Conservation (phyloP, 2,329 filamentous ascomycete genomes). For the Raffaelea arxii region DNA sequence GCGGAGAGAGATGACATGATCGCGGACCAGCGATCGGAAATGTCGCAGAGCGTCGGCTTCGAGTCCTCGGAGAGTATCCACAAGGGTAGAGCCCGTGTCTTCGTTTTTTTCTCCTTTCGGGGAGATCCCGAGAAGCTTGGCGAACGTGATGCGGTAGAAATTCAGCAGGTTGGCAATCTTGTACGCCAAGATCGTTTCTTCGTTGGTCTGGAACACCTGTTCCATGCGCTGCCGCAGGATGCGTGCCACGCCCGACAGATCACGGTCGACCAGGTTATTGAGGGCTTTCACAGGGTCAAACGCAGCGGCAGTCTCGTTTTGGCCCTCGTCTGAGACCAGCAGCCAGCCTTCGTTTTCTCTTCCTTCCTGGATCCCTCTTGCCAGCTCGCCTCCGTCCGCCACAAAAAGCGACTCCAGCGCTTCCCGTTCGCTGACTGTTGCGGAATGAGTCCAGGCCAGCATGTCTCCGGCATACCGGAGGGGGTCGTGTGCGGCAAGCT, state of each 20-base stretch:
- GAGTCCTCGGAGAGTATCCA: slow-evolving; percentile 58
- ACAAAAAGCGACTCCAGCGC: slow-evolving; percentile 87
- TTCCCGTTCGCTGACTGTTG: slow-evolving; percentile 87
- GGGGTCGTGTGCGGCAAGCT: slow-evolving; percentile 85
- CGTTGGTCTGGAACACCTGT: slow-evolving; percentile 84
- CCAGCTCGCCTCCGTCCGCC: slow-evolving; percentile 80
- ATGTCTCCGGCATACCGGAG: slow-evolving; percentile 92
- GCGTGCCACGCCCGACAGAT: slow-evolving; percentile 70
- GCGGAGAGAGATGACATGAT: slow-evolving; percentile 68
- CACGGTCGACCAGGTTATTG: slow-evolving; percentile 76
- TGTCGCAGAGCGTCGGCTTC: slow-evolving; percentile 71
- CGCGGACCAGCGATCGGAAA: slow-evolving; percentile 72
- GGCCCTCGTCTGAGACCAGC: slow-evolving; percentile 48
- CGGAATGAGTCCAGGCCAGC: slow-evolving; percentile 93
- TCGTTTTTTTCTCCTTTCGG: neutral
- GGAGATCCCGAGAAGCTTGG: slow-evolving; percentile 58
- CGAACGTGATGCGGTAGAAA: slow-evolving; percentile 83
- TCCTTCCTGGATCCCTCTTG: slow-evolving; percentile 69
- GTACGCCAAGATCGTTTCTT: slow-evolving; percentile 81
- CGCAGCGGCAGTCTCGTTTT: slow-evolving; percentile 38
- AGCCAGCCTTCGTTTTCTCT: slow-evolving; percentile 79
- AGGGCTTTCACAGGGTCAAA: slow-evolving; percentile 79
- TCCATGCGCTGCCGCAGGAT: slow-evolving; percentile 85
- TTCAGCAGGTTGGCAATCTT: slow-evolving; percentile 80
- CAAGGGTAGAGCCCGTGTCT: slow-evolving; percentile 49